phyloP scores from a whole-genome alignment of 148 eudicot species.

The Gaultheria prostrata region DNA sequence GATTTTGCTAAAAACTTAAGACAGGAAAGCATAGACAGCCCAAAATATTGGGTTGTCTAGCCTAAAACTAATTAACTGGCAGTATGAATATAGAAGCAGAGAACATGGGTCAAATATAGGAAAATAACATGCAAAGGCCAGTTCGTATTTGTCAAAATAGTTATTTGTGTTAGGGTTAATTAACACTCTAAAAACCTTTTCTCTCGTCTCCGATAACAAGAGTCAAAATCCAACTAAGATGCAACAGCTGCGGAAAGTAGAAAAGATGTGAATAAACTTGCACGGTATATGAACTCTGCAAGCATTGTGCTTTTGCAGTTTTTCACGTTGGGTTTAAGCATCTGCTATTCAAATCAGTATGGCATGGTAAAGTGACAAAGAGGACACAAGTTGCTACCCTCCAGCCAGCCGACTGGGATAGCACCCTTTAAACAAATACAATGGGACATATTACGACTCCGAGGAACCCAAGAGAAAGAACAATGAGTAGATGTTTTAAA shows the following conservation, averaged over 20 bases:
- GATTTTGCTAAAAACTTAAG: not conserved
- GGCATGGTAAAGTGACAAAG: too few species aligned
- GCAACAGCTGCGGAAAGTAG: conserved; percentile 46
- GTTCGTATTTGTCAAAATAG: not conserved
- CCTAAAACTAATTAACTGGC: not conserved
- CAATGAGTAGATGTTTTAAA: too few species aligned
- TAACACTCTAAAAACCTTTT: too few species aligned
- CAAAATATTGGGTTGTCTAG: not conserved
- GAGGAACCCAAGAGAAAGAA: too few species aligned
- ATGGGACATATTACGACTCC: too few species aligned
- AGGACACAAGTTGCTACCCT: too few species aligned
- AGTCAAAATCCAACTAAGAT: conserved; percentile 82
- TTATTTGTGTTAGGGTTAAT: too few species aligned
- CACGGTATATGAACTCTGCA: not conserved
- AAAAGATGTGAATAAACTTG: not conserved
- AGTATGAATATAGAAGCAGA: not conserved
- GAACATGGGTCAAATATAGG: not conserved
- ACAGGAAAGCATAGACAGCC: not conserved
- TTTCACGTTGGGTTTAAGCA: too few species aligned
- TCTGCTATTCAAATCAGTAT: not conserved
- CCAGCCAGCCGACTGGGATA: too few species aligned
- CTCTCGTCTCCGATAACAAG: conserved; percentile 23
- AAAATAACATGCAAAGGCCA: not conserved
- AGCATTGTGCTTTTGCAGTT: not conserved
- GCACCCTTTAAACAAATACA: too few species aligned